Evolutionary conservation across 2,329 filamentous ascomycete species (phyloP), one percentile per base, ranked within the genome.

Genomic region (Pseudogymnoascus sp.): DNA sequence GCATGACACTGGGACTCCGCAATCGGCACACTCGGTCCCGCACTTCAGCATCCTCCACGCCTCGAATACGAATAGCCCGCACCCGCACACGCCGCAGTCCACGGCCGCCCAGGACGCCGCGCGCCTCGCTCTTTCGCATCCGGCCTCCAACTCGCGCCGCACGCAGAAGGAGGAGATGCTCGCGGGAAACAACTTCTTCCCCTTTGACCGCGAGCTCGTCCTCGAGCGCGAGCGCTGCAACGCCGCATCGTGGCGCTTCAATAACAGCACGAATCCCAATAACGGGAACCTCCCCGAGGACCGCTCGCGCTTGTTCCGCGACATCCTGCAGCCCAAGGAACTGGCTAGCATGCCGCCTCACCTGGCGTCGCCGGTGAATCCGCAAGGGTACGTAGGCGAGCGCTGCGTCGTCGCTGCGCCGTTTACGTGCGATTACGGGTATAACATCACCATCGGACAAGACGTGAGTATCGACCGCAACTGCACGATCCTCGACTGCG

Each of bases 111-210:
- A 63, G 31, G 61, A 60, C 43, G 65, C 70, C 37, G 74, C 70
- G 36, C 73, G 72, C 67, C 64, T 74, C n/a, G 72, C 70, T 8
- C 66, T 73, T 23, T 72, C 70, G 14, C 74, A 73, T 60, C 72
- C 71, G 57, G 72, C 71, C 51, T 71, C 68, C 13, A 67, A 67
- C 23, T 67, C 13, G 51, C 68, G 70, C 51, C 69, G 41, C 70
- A 89, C 87, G 1, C 91, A 96, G 73, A 95, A 95, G 76, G 90
- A 96, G 66, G 92, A 95, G 74, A 98, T 98, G 93, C 79, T 96
- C 14, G 81, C 82, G 34, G 90, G 90, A 11, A 83, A 90, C 43
- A 83, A 85, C n/a, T 98, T 92, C 76, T 87, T 87, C 66, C 90
- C 90, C 6, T 93, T 89, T 67, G 87, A 91, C 73, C 84, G 86